Evolutionary conservation across 2,329 filamentous ascomycete species (phyloP).

Genomic region (Coniochaeta sp.): DNA sequence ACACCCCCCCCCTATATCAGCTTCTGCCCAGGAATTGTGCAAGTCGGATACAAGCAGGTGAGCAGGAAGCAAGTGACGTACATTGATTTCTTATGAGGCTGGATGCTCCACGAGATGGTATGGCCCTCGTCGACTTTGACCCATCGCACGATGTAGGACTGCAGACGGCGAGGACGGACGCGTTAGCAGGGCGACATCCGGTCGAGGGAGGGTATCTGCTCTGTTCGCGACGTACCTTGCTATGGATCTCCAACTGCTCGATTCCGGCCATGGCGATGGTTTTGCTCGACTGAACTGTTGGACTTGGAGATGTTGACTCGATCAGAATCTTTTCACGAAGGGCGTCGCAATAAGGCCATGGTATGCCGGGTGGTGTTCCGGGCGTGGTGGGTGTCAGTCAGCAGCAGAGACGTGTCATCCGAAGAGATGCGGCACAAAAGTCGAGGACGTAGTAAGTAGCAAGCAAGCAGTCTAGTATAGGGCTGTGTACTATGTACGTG

Average conservation of each 20-base stretch:
- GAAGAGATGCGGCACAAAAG: not conserved
- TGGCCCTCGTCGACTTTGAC: conserved; percentile 83
- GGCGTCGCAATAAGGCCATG: not conserved
- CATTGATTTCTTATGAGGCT: conserved; percentile 97
- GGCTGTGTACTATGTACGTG: no score
- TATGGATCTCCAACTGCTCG: conserved; percentile 95
- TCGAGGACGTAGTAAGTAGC: not conserved
- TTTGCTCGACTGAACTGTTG: no score
- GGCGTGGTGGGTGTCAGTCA: no score
- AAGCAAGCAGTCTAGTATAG: no score
- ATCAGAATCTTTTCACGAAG: not conserved
- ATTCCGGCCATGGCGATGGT: conserved; percentile 69
- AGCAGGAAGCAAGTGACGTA: conserved; percentile 28
- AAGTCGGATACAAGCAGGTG: not conserved
- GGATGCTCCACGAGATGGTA: conserved; percentile 95
- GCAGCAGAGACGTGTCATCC: not conserved
- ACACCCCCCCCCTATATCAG: not conserved
- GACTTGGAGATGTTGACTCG: no score
- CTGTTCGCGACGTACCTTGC: conserved; percentile 73
- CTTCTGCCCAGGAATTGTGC: conserved; percentile 1
- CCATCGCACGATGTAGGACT: conserved; percentile 99
- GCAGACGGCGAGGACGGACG: conserved; percentile 2
- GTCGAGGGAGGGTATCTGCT: not conserved
- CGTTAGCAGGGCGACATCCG: not conserved
- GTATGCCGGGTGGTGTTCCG: not conserved